phyloP scores from a whole-genome alignment of 768 basidiomycete species.

The Pisolithus orientalis region DNA sequence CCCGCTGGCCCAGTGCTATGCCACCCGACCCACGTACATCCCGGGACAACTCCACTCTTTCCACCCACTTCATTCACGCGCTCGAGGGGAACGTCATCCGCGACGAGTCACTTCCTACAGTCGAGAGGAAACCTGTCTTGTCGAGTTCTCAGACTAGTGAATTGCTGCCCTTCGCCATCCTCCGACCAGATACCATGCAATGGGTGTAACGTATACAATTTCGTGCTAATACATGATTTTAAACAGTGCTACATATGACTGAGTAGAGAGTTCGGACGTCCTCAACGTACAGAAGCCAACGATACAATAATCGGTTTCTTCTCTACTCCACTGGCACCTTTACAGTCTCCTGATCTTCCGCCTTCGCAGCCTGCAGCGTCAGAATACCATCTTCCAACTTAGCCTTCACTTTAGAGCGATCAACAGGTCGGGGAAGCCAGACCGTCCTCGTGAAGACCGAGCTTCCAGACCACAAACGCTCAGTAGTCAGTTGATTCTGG shows the following conservation, averaged over 20 bases:
- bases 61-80: no score
- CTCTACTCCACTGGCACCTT: constrained; percentile 36
- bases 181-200: no score
- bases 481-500: constrained; percentile 47
- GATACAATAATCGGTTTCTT: not conserved
- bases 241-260: not conserved
- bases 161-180: no score
- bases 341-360: constrained; percentile 50
- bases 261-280: not conserved
- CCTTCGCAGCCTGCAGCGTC: constrained; percentile 53
- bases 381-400: constrained; percentile 67
- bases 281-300: not conserved
- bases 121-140: no score
- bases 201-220: no score
- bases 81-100: no score
- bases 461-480: constrained; percentile 53
- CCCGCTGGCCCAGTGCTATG: no score
- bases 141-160: no score
- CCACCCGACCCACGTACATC: no score
- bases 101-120: no score
- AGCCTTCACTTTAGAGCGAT: constrained; percentile 51
- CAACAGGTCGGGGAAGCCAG: constrained; percentile 61
- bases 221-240: not conserved
- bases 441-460: constrained; percentile 62
- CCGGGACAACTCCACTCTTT: no score